Evolutionary conservation across 257 asterid genomes (phyloP), one percentile per base, ranked within the genome.

Genomic region (Jasminum sambac): DNA sequence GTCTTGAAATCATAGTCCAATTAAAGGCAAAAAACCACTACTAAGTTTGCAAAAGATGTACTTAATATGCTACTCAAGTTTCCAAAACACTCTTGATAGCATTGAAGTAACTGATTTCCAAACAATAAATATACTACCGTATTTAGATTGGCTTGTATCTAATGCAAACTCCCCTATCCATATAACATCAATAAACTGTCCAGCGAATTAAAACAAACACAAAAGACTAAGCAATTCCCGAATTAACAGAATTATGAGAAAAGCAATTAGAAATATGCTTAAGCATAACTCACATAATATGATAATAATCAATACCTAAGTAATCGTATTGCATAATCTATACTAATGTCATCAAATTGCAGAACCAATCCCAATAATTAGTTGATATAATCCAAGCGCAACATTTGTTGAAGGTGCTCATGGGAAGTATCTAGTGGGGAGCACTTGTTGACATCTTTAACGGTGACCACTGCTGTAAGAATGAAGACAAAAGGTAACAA

Each of bases 381-480:
- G 30, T 21, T 21, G 7, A 9, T 55, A 55, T 55, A 10, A 55
- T 13, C 34, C 34, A 60, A 75, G 11, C 24, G 62, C 30, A 48
- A 72, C 30, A 44, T 41, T 16, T 39, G 63, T 63, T 59, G 57
- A 73, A 52, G 71, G 70, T n/a, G 3, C 19, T 11, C 39, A 36
- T 14, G 63, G 73, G 25, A 69, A 75, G 64, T 89, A 95, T 98
- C 99, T 39, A 95, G 71, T 40, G 99, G 85, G 76, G 98, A 91
- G 90, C 99, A 91, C 90, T 95, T 95, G 82, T 91, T 95, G 92
- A 88, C 97, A 74, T 98, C 98, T 88, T 95, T 98, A 48, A 95
- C 97, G 78, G 99, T 95, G 83, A 95, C 91, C 64, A 88, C 78
- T 52, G 99, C 99, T 63, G 98, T 95, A 68, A 95, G 88, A 82